Evolutionary conservation across 2,329 filamentous ascomycete species (phyloP), one percentile per base, ranked within the genome.

Genomic region (Hortaea werneckii): DNA sequence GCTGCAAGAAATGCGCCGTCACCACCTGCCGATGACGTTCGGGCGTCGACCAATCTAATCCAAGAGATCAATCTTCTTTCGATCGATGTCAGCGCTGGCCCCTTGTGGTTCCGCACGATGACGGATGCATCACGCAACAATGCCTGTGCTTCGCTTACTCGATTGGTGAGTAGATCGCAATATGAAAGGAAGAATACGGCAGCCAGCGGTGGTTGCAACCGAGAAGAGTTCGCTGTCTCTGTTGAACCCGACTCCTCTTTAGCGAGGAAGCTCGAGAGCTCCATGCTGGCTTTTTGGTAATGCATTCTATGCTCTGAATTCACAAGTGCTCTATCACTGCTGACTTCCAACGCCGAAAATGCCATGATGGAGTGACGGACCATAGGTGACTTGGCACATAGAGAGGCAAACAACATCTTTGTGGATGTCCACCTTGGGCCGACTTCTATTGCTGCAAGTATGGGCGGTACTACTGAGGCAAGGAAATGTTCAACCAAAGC

Each of bases 161-260:
- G 59, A 7, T 61, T 55, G 52, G 58, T 51, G 8, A 52, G 12
- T 11, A 65, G 58, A 49, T 77, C 73, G 20, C 74, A 71, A 48
- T 77, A 78, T 41, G 72, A 74, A 3, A 78, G 64, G 46, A 78
- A 71, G 58, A 78, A 78, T 6, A 76, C 54, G 0, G 73, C 66
- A 1, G 72, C 73, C 5, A 78, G 64, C 3, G 75, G 59, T 35
- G 9, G 12, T 20, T 72, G 60, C 48, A 42, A 53, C 9, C 20
- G 10, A 10, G 37, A 10, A 40, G 37, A 9, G 20, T 20, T 20
- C 20, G 20, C 20, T 20, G 20, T 20, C 20, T 20, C 20, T 20
- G 20, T 20, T 20, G 20, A 20, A 20, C 20, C 20, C 20, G 20
- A 20, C 20, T 29, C 49, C 42, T 32, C 38, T 53, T 30, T 52